Conservation (phyloP, 495 filamentous ascomycete genomes). For the Daldinia concentrica region DNA sequence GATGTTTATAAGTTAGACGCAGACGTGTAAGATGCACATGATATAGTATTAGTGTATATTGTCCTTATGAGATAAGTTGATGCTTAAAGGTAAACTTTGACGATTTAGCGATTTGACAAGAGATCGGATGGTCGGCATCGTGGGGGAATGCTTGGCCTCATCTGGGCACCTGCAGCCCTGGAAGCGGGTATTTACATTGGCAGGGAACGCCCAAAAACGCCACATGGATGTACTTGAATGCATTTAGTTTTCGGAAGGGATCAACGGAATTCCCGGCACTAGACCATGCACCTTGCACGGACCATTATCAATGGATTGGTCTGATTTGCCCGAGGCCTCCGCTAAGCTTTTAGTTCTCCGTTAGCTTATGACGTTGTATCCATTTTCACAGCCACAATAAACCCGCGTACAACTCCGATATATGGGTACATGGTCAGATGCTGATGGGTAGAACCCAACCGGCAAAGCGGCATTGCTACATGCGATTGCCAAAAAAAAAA, state of each 20-base stretch:
- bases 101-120: not conserved
- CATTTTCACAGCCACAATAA: conserved; percentile 29
- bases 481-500: not conserved
- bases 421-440: not conserved
- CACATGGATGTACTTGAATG: not conserved
- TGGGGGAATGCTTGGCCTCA: not conserved
- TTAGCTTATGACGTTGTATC: conserved; percentile 29
- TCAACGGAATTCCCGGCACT: conserved; percentile 9
- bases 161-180: not conserved
- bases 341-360: conserved; percentile 22
- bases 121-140: conserved; percentile 19
- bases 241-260: conserved; percentile 14
- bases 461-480: conserved; percentile 32
- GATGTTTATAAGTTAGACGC: not conserved
- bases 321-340: conserved; percentile 5
- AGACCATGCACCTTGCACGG: not conserved
- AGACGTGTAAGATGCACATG: not conserved
- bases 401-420: not conserved
- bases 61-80: not conserved
- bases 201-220: not conserved
- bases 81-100: not conserved
- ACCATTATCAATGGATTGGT: not conserved
- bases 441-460: conserved; percentile 17
- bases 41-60: not conserved
- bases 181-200: not conserved